A percentile compares a stretch with the other conserved stretches of the same genome.
Evolutionary conservation across 164 flowering plant species (phyloP).

Genomic region (Vitis amurensis): DNA sequence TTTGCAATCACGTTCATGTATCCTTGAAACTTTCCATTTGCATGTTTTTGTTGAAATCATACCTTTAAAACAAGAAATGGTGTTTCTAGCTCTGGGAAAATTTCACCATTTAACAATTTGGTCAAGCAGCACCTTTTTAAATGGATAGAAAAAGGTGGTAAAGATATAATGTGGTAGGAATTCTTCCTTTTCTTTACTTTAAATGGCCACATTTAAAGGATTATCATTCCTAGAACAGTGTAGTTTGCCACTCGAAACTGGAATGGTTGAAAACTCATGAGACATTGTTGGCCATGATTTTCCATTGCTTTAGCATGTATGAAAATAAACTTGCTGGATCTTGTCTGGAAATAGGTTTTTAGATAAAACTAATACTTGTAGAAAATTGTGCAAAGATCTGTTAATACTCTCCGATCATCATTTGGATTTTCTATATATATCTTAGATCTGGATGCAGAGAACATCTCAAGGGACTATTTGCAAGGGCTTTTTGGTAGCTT

Average conservation of each 20-base stretch:
- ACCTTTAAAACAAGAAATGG: neutral
- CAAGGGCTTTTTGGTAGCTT: conserved; percentile 79
- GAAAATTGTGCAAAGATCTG: too few relatives aligned
- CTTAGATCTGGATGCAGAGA: conserved; percentile 48
- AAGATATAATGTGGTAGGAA: too few relatives aligned
- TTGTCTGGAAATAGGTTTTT: neutral
- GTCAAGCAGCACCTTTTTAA: too few relatives aligned
- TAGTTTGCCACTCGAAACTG: neutral
- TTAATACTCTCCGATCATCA: neutral
- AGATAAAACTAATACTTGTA: too few relatives aligned
- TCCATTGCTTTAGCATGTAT: neutral
- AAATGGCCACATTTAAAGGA: too few relatives aligned
- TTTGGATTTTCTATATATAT: conserved; percentile 35
- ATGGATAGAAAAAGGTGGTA: too few relatives aligned
- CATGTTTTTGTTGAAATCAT: neutral
- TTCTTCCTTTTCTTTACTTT: too few relatives aligned
- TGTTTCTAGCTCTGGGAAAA: too few relatives aligned
- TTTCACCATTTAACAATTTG: too few relatives aligned
- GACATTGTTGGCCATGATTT: neutral
- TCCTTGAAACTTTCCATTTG: conserved; percentile 37
- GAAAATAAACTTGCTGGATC: neutral
- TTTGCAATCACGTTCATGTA: conserved; percentile 46
- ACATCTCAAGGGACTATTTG: conserved; percentile 60
- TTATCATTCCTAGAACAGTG: too few relatives aligned
- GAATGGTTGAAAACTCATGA: neutral